Percentiles rank a stretch among this genome's conserved stretches.
phyloP scores from a whole-genome alignment of 257 asterid species.

The Echium plantagineum region DNA sequence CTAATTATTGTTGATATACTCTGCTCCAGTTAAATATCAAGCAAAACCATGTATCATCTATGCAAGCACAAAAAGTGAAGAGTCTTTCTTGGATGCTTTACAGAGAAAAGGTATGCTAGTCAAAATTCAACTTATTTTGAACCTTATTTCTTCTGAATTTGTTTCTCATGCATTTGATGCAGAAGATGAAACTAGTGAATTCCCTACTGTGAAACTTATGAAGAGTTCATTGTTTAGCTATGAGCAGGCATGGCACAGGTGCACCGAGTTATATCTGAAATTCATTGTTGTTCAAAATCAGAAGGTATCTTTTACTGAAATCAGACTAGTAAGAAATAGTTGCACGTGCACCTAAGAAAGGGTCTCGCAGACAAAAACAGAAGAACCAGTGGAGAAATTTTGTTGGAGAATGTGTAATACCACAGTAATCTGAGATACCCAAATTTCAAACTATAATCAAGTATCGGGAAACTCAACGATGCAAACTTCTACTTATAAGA shows the following conservation, averaged over 20 bases:
- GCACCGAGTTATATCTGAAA: conserved; percentile 9
- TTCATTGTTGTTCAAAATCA: neutral
- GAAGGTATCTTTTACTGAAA: too few species aligned
- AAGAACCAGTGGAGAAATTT: too few species aligned
- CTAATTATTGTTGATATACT: conserved; percentile 6
- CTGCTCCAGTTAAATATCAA: conserved; percentile 71
- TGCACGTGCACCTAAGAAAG: too few species aligned
- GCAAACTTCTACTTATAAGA: too few species aligned
- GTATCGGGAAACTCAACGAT: too few species aligned
- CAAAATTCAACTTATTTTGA: conserved; percentile 15
- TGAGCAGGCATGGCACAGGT: conserved; percentile 99
- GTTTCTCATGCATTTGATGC: conserved; percentile 19
- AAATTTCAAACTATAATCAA: too few species aligned
- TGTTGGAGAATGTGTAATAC: too few species aligned
- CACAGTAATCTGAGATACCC: too few species aligned
- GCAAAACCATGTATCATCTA: conserved; percentile 76
- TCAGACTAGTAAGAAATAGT: too few species aligned
- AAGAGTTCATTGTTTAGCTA: conserved; percentile 89
- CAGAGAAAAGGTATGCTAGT: conserved; percentile 55
- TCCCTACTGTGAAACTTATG: conserved; percentile 70
- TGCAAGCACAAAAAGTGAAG: conserved; percentile 89
- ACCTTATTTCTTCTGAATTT: conserved; percentile 14
- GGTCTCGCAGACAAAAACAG: too few species aligned
- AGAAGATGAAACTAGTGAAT: conserved; percentile 46
- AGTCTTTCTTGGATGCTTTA: conserved; percentile 68